Base-by-base conservation (phyloP, 345 rosid genomes). In the Dovyalis caffra region DNA sequence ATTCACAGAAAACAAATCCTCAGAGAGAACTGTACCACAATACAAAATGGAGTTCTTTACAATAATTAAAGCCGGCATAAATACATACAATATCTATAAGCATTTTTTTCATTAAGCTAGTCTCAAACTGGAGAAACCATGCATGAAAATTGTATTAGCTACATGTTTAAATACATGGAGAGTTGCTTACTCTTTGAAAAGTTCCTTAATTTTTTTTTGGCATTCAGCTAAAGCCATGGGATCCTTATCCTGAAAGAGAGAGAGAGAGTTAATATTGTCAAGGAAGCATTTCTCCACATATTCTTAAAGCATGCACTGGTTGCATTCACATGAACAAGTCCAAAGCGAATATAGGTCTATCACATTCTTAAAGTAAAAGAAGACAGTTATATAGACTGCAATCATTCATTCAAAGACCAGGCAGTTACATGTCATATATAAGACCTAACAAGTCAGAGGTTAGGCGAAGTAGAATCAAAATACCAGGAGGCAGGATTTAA, bases 151-250 rank as follows among this genome's bases (percentile, higher is more conserved):
- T 25, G 5, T 60, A 60, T 60, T n/a, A 6, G 14, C 64, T n/a
- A 60, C 62, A 32, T 35, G 37, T 57, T 65, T 45, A 72, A 57
- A 56, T 66, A 43, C 70, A 74, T 37, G 45, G 26, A 72, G 69
- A 72, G 78, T 68, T 78, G 69, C 97, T 88, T 86, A 93, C 97
- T 91, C 91, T 32, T 79, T 87, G 80, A 89, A 90, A 83, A 93
- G 78, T 75, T 83, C 82, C 83, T 88, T 64, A 88, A 93, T 86
- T 81, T 84, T 78, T 65, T 86, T 83, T 71, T 88, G 88, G 73
- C 91, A 89, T 56, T 91, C 94, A 51, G 81, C 78, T 66, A 86
- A 53, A 11, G 89, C 79, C 53, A 62, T 53, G 3, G 87, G 83
- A 64, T 90, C 90, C 88, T 79, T 82, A 68, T 79, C 89, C 93